Evolutionary conservation across 768 basidiomycete species (phyloP).

Genomic region (Suillus fuscotomentosus): DNA sequence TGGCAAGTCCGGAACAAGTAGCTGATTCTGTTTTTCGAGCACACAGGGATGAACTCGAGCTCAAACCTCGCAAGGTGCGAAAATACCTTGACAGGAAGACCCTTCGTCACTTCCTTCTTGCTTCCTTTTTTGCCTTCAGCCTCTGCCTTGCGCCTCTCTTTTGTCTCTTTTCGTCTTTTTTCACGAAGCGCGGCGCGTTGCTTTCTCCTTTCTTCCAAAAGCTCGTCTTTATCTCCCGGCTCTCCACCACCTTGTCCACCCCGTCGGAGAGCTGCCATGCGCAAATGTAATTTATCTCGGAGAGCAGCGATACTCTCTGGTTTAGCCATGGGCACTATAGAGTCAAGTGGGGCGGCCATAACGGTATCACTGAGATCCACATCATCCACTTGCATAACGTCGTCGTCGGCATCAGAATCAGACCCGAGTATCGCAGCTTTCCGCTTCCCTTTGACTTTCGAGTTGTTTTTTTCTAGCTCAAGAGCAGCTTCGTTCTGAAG

Average conservation of each 20-base stretch:
- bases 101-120: constrained; percentile 34
- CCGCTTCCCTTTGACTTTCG: constrained; percentile 45
- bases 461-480: constrained; percentile 21
- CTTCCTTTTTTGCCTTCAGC: constrained; percentile 53
- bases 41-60: neutral
- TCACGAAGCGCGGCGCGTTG: constrained; percentile 85
- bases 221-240: constrained; percentile 70
- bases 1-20: constrained; percentile 61
- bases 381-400: constrained; percentile 31
- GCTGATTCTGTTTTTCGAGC: constrained; percentile 49
- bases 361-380: constrained; percentile 27
- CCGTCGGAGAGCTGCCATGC: constrained; percentile 67
- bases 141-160: constrained; percentile 73
- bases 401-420: constrained; percentile 29
- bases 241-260: constrained; percentile 37
- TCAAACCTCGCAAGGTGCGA: neutral
- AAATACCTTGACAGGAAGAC: constrained; percentile 34
- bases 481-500: constrained; percentile 57
- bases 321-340: constrained; percentile 61
- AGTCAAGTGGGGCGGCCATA: neutral
- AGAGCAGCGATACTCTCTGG: constrained; percentile 61
- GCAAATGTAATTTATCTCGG: constrained; percentile 71
- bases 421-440: constrained; percentile 36
- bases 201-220: constrained; percentile 75
- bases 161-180: constrained; percentile 79